Conservation (phyloP, 352 stramenopile genomes). For the Pythium biforme region DNA sequence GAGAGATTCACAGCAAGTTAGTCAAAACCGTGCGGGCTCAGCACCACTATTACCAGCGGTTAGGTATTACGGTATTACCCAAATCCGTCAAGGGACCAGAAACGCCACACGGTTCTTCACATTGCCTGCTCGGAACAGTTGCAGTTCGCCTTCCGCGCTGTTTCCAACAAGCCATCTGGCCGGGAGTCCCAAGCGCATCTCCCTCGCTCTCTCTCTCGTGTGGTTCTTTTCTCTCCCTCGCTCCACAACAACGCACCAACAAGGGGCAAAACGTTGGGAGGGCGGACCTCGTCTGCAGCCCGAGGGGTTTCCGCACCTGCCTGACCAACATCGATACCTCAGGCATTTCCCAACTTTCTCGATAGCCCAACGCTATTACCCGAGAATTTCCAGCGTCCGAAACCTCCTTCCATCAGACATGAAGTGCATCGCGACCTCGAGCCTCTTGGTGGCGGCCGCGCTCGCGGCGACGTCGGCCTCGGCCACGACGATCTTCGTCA, state of each 20-base stretch:
- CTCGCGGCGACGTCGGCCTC: constrained; percentile 1
- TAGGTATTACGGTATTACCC: no score
- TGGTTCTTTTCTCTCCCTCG: constrained; percentile 4
- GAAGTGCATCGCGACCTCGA: constrained; percentile 19
- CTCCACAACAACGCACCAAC: background rate
- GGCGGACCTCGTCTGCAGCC: background rate
- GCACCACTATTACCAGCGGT: background rate
- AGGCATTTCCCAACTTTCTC: constrained; percentile 24
- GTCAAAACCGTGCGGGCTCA: background rate
- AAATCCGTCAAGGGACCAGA: background rate
- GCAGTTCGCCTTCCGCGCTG: constrained; percentile 3
- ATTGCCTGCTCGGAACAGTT: constrained; percentile 1
- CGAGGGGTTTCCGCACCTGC: background rate
- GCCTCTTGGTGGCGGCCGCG: constrained; percentile 9
- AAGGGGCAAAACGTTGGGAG: background rate
- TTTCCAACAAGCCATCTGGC: constrained; percentile 14
- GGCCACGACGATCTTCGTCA: constrained; percentile 22
- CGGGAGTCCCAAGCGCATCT: background rate
- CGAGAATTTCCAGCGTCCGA: constrained; percentile 11
- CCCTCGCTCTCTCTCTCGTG: constrained; percentile 3
- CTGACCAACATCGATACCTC: background rate
- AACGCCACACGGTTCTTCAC: background rate
- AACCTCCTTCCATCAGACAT: constrained; percentile 2
- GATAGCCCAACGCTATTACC: background rate
- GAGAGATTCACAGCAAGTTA: background rate